phyloP scores from a whole-genome alignment of 2,329 filamentous ascomycete genomes.

The Cladophialophora bantiana region DNA sequence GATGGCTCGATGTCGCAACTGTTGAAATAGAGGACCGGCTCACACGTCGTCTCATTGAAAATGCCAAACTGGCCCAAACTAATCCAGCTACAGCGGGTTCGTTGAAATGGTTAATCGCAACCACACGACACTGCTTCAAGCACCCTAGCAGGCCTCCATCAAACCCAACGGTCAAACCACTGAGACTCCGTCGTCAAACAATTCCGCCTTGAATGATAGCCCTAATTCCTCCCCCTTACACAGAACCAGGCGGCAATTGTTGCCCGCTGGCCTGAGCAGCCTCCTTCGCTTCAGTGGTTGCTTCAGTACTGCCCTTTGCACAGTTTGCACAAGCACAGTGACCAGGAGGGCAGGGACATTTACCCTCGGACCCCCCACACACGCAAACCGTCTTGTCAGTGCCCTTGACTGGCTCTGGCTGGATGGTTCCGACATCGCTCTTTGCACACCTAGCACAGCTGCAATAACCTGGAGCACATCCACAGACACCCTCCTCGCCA shows the following conservation, averaged over 20 bases:
- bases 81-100: neutral
- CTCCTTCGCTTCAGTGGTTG: conserved; percentile 39
- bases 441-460: conserved; percentile 48
- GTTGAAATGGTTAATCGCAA: neutral
- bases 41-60: neutral
- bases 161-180: neutral
- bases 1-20: neutral
- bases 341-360: conserved; percentile 48
- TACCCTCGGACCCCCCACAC: conserved; percentile 47
- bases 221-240: conserved; percentile 15
- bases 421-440: conserved; percentile 60
- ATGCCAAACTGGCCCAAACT: neutral
- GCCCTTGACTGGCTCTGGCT: conserved; percentile 47
- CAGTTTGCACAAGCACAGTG: conserved; percentile 51
- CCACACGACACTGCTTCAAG: neutral
- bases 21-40: neutral
- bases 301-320: conserved; percentile 37
- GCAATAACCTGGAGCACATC: conserved; percentile 48
- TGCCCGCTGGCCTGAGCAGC: conserved; percentile 40
- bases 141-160: neutral
- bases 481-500: conserved; percentile 47
- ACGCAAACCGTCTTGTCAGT: conserved; percentile 51
- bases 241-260: conserved; percentile 35
- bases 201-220: neutral
- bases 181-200: neutral